These are phyloP conservation scores for Vaccinium myrtillus DNA, from an alignment of 148 eudicot genomes.

Conservation along the genomic window DNA sequence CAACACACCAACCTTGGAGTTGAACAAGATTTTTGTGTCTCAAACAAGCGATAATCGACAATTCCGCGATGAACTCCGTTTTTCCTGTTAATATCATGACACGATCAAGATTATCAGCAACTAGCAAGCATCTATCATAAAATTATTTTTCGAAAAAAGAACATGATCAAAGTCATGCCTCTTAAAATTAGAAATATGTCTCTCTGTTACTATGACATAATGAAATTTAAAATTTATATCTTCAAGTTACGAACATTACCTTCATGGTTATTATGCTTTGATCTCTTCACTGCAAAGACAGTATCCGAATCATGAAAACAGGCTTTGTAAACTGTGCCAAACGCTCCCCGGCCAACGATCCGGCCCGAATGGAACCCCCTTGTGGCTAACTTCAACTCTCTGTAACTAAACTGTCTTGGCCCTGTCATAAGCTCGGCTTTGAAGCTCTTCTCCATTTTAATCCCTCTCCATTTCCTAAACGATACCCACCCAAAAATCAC, in stretches of 20 bases:
- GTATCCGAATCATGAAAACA: constrained; percentile 36
- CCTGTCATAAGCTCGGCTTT: constrained; percentile 54
- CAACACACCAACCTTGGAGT: constrained; percentile 52
- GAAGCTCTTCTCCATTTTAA: constrained; percentile 42
- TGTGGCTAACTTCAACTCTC: constrained; percentile 62
- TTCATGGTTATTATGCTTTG: constrained; percentile 52
- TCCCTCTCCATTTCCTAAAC: constrained; percentile 43
- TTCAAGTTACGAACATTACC: constrained; percentile 13
- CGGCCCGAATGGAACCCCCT: constrained; percentile 60
- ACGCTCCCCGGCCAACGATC: constrained; percentile 70
- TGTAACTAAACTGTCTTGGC: constrained; percentile 70
- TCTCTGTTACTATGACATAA: neutral
- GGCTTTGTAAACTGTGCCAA: constrained; percentile 83
- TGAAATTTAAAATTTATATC: neutral
- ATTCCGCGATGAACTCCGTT: constrained; percentile 30
- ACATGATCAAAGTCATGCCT: neutral
- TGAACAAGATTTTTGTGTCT: constrained; percentile 51
- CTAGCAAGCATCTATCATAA: neutral
- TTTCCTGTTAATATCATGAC: neutral
- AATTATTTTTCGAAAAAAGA: neutral
- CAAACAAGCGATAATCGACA: constrained; percentile 41
- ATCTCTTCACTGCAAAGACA: constrained; percentile 76
- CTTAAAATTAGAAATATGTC: neutral
- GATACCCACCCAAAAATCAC: constrained; percentile 54
- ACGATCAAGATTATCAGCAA: neutral